Conservation (phyloP, 2,329 filamentous ascomycete species). For the Sarocladiaceae sp. region DNA sequence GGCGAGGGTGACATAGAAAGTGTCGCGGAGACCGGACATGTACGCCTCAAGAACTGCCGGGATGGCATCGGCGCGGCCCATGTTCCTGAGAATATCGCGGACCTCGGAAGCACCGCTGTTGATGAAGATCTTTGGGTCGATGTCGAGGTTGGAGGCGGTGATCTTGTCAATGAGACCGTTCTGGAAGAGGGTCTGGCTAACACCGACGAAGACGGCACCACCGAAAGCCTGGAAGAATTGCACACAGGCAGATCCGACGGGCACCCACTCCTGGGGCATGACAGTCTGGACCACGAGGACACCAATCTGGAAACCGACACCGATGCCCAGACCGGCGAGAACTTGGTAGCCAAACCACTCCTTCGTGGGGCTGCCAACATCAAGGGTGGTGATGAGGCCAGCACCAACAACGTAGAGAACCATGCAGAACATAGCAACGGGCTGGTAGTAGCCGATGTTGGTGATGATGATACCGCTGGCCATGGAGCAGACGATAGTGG, state of each 20-base stretch:
- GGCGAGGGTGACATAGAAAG: conserved; percentile 48
- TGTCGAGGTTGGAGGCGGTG: conserved; percentile 32
- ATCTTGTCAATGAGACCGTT: conserved; percentile 46
- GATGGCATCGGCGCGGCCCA: conserved; percentile 37
- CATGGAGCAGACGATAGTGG: conserved; percentile 38
- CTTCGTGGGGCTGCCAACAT: conserved; percentile 37
- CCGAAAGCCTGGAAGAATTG: conserved; percentile 42
- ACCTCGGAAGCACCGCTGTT: conserved; percentile 50
- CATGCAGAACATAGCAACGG: conserved; percentile 36
- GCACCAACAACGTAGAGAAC: conserved; percentile 40
- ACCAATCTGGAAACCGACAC: conserved; percentile 43
- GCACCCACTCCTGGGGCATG: conserved; percentile 42
- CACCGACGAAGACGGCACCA: conserved; percentile 45
- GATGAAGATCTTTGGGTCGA: conserved; percentile 46
- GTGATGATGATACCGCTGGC: conserved; percentile 35
- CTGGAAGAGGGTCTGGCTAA: conserved; percentile 47
- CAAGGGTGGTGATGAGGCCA: conserved; percentile 52
- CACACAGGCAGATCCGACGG: conserved; percentile 40
- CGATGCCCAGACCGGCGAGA: conserved; percentile 49
- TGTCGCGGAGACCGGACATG: conserved; percentile 43
- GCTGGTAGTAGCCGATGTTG: conserved; percentile 33
- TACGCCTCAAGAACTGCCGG: conserved; percentile 43
- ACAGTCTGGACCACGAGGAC: conserved; percentile 49
- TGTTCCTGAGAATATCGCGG: conserved; percentile 33
- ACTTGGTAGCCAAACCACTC: conserved; percentile 58